Base-by-base conservation (phyloP, 352 stramenopile species). In the Globisporangium splendens region DNA sequence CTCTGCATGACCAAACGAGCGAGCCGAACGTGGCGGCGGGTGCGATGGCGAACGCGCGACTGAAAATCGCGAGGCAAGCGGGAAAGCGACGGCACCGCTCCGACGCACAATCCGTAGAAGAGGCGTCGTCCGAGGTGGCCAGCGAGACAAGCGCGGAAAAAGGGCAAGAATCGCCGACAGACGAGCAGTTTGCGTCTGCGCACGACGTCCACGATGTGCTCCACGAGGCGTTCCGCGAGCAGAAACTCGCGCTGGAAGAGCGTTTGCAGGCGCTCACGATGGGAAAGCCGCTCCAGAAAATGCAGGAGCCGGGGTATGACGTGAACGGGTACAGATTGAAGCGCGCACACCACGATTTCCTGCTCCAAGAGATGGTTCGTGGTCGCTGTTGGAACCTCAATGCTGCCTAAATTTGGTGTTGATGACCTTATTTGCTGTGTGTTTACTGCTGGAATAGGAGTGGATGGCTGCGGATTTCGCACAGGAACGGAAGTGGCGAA, bases 401-500 rank as follows among this genome's bases (percentile, higher is more conserved):
- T 1, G 3, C 8, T 35, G 28, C 28, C 28, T 35, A 8, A 8
- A 35, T 35, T 6, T 61, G 24, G 11, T 44, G 14, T 54, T 68
- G 6, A 22, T 39, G 53, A 17, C n/a, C 12, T 42, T 17, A 50
- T 47, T 38, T 18, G 3, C 8, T 54, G 20, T 61, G 8, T 50
- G 0, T 51, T 15, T 56, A n/a, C 22, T 6, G n/a, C 15, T 1
- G 8, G 11, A 22, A 22, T 47, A 73, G 79, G 75, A 90, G 61
- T 98, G 93, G 94, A 97, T 98, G 88, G 76, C 91, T 6, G 86
- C 89, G 1, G 94, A 98, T 59, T 98, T 98, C 69, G 56, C 68
- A 31, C 81, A 96, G 56, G 94, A 98, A 67, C 73, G 89, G 46
- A 91, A 93, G 61, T 94, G 88, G 71, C 85, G 95, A 21, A 24